Conservation (phyloP, 1,139 yeast genomes). For the Geotrichum candidum region DNA sequence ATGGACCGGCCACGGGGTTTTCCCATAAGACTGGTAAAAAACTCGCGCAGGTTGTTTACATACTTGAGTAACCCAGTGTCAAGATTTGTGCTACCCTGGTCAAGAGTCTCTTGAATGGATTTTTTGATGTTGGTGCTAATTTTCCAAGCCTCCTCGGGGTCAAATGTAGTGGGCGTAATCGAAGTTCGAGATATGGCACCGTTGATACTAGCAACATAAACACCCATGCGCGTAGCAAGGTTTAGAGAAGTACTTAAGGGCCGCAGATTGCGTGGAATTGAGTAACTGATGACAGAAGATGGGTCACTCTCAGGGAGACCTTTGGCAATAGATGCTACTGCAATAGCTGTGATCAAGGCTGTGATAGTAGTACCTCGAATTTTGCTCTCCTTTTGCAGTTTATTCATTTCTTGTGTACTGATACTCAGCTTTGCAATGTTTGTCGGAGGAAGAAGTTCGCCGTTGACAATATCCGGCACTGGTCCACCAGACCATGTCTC, state of each 20-base stretch:
- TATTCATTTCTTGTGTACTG: neutral
- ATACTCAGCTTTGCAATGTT: neutral
- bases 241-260: neutral
- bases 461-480: neutral
- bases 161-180: neutral
- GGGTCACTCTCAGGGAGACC: neutral
- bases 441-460: neutral
- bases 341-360: conserved; percentile 3
- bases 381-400: conserved; percentile 1
- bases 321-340: neutral
- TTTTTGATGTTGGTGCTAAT: neutral
- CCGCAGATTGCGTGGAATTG: conserved; percentile 15
- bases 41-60: neutral
- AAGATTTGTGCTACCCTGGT: conserved; percentile 1
- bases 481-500: conserved; percentile 8
- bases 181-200: neutral
- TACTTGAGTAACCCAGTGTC: conserved; percentile 14
- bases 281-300: neutral
- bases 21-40: conserved; percentile 2
- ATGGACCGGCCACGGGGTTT: neutral
- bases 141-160: conserved; percentile 4
- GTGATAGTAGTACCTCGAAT: conserved; percentile 1
- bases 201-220: neutral
- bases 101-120: neutral
- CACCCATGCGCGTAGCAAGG: conserved; percentile 10